Evolutionary conservation across 1,139 yeast species (phyloP).

Genomic region (Taphrina pruni): DNA sequence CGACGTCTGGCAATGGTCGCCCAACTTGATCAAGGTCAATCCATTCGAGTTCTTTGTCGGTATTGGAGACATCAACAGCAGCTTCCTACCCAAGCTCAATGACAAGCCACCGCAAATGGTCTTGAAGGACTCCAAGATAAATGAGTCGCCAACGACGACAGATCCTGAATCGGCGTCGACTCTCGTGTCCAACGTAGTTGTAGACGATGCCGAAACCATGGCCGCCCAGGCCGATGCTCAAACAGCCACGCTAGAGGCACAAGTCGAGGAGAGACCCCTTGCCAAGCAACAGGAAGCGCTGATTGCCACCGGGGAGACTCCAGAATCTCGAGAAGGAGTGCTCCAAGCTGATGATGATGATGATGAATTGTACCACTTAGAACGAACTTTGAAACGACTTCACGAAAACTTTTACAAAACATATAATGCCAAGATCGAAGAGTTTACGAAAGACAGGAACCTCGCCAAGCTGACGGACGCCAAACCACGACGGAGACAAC

Average conservation of each 20-base stretch:
- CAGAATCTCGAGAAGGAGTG: conserved; percentile 52
- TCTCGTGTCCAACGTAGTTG: conserved; percentile 44
- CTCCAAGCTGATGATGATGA: conserved; percentile 84
- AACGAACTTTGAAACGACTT: conserved; percentile 65
- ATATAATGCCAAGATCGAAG: conserved; percentile 49
- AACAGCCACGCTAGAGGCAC: conserved; percentile 66
- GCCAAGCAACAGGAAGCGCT: conserved; percentile 81
- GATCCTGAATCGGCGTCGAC: conserved; percentile 44
- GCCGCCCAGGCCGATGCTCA: conserved; percentile 59
- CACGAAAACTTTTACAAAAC: conserved; percentile 70
- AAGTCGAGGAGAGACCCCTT: conserved; percentile 75
- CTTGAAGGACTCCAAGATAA: conserved; percentile 8
- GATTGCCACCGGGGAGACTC: conserved; percentile 54
- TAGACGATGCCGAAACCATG: conserved; percentile 48
- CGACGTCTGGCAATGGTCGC: conserved; percentile 98
- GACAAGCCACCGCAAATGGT: conserved; percentile 45
- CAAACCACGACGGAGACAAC: conserved; percentile 12
- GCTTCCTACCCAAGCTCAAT: conserved; percentile 75
- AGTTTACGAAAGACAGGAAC: conserved; percentile 40
- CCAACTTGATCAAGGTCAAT: conserved; percentile 84
- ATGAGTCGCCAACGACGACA: conserved; percentile 18
- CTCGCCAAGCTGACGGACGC: conserved; percentile 40
- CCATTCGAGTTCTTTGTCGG: conserved; percentile 97
- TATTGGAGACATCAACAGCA: conserved; percentile 95
- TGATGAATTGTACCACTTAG: conserved; percentile 69